Evolutionary conservation across 306 rosid species (phyloP), one percentile per base, ranked within the genome.

Genomic region (Psophocarpus tetragonolobus): DNA sequence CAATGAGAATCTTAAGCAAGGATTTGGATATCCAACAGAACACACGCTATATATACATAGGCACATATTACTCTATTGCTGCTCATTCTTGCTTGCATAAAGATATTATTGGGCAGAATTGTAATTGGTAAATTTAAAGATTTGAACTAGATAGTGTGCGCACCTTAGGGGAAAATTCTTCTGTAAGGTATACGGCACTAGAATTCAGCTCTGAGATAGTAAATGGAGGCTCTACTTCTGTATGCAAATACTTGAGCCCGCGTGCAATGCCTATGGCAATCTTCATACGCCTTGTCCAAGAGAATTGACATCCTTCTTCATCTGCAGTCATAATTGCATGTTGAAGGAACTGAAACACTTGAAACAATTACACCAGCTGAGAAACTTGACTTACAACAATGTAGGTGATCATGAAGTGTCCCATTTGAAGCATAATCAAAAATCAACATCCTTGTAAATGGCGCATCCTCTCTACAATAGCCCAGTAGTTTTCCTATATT

Each of bases 371-470:
- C 6, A 68, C 7, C 0, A 48, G 61, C 70, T 68, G 82, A 54
- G 60, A 54, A 87, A 67, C 39, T 41, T 48, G 80, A 83, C 96
- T 87, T 83, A 92, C 99, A 92, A 74, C 97, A 91, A 73, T 95
- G 99, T 11, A 95, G 92, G 84, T 92, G 86, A 77, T 95, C 99
- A 24, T 87, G 89, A 71, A 92, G 88, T 73, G 97, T 91, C 77
- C 99, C 99, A 80, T 96, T 96, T 38, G 96, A 91, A 62, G 98
- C 96, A 84, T 96, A 96, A 79, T 93, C 98, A 82, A 91, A 90
- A 84, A 96, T 93, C 82, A 96, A 84, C 98, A 88, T 92, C 89
- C 99, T 96, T 29, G 97, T 91, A 84, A 96, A 92, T 17, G 98
- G 98, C 68, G 81, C 69, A 80, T 89, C 89, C 85, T 90, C 97